Base-by-base conservation (phyloP, 345 rosid genomes). In the Dipteronia sinensis region DNA sequence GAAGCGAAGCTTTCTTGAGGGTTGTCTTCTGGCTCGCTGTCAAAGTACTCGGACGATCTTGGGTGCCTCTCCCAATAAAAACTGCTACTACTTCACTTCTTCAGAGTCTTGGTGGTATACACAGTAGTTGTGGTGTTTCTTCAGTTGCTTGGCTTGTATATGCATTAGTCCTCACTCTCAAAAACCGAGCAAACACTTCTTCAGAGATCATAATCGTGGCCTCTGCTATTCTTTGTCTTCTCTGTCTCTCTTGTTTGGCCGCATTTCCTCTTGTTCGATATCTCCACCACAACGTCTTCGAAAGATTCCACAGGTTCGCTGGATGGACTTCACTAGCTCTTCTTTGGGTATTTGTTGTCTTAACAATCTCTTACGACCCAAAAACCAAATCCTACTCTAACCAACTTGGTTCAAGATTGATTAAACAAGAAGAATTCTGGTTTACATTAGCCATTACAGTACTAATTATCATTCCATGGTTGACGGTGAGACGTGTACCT, bases 231-330 rank as follows among this genome's bases (percentile, higher is more conserved):
- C 91, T 94, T 59, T 78, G 80, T 1, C 93, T 92, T 77, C 91
- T 91, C 67, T 85, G 65, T 76, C 47, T 94, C 42, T 85, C 98
- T 40, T 88, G 82, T 12, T 10, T 85, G 17, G 91, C 95, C 0
- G 93, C 97, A 1, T 94, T 92, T 56, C 98, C 96, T 3, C 90
- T 92, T 13, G 85, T 92, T 67, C 96, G 94, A 47, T 97, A 94
- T 77, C 83, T 94, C 68, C 97, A 92, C 75, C 97, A 94, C 78
- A 94, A 90, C 65, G 82, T 90, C 42, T 94, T 94, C 11, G 96
- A 94, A 80, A 82, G 97, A 55, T 65, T 78, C 73, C 98, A 94
- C 42, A 71, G 98, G 63, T 94, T 91, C 47, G 82, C 93, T 0
- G 97, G 97, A 19, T 94, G 97, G 98, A 72, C 87, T 0, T 82